Evolutionary conservation across 768 basidiomycete genomes (phyloP).

Genomic region (Krasilnikovozyma curviuscula): DNA sequence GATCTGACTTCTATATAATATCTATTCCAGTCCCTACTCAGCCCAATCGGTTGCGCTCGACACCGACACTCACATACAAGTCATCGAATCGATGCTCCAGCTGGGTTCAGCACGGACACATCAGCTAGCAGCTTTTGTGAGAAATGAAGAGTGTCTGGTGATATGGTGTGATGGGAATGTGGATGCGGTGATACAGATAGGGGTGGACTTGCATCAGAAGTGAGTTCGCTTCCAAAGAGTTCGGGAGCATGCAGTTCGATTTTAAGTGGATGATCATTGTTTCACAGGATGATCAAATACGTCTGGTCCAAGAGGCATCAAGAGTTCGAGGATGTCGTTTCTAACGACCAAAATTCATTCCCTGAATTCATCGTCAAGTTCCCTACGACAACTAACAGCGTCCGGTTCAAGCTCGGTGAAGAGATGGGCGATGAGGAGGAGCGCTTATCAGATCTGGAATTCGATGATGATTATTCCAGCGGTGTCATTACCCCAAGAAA

Average conservation of each 20-base stretch:
- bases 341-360: too few relatives aligned
- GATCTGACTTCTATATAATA: background rate
- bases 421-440: too few relatives aligned
- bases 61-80: constrained; percentile 61
- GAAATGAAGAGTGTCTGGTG: constrained; percentile 68
- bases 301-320: constrained; percentile 39
- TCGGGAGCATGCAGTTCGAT: too few relatives aligned
- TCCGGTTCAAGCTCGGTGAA: too few relatives aligned
- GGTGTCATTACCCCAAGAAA: too few relatives aligned
- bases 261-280: too few relatives aligned
- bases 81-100: constrained; percentile 55
- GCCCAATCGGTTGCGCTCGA: constrained; percentile 34
- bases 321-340: too few relatives aligned
- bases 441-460: too few relatives aligned
- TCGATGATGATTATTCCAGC: too few relatives aligned
- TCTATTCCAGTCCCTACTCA: background rate
- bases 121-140: constrained; percentile 72
- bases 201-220: constrained; percentile 38
- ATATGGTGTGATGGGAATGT: constrained; percentile 70
- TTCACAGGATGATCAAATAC: constrained; percentile 61
- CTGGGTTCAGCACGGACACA: constrained; percentile 70
- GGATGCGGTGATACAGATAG: constrained; percentile 41
- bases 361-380: too few relatives aligned
- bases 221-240: too few relatives aligned
- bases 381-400: too few relatives aligned